Base-by-base conservation (phyloP, 768 basidiomycete species). In the Leccinum longicurvipes region DNA sequence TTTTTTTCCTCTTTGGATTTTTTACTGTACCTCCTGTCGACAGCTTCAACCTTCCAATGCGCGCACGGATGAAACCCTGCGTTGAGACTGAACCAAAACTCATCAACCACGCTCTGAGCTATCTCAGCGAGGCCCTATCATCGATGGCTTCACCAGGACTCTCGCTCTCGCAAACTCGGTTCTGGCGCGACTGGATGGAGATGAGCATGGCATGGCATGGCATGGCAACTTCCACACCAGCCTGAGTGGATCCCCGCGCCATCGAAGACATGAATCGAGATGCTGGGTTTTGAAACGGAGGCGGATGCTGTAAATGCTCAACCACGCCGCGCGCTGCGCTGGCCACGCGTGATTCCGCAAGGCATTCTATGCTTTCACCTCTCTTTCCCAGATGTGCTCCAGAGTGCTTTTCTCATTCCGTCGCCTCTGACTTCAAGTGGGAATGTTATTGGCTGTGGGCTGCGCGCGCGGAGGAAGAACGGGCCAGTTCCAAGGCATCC, bases 181-280 rank as follows among this genome's bases (percentile, higher is more conserved):
- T 65, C 29, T 69, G 67, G 67, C 60, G 57, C 51, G 60, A 68
- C n/a, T n/a, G n/a, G n/a, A n/a, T n/a, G n/a, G n/a, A n/a, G n/a
- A n/a, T n/a, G n/a, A n/a, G n/a, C n/a, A n/a, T n/a, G n/a, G n/a
- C n/a, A n/a, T n/a, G n/a, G n/a, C n/a, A n/a, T n/a, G n/a, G n/a
- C n/a, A n/a, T n/a, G n/a, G n/a, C n/a, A n/a, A n/a, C n/a, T n/a
- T n/a, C n/a, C n/a, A n/a, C n/a, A n/a, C n/a, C n/a, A n/a, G n/a
- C n/a, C n/a, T n/a, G n/a, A n/a, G n/a, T n/a, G n/a, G n/a, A n/a
- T n/a, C n/a, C n/a, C n/a, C n/a, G n/a, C n/a, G n/a, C n/a, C n/a
- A n/a, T n/a, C 41, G 46, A 60, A 32, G 67, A 65, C 2, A 60
- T 67, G 58, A 56, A 69, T 11, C 10, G 57, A 64, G 15, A 54